Evolutionary conservation across 805 yeast genomes (phyloP).

Genomic region (Peterozyma xylosa): DNA sequence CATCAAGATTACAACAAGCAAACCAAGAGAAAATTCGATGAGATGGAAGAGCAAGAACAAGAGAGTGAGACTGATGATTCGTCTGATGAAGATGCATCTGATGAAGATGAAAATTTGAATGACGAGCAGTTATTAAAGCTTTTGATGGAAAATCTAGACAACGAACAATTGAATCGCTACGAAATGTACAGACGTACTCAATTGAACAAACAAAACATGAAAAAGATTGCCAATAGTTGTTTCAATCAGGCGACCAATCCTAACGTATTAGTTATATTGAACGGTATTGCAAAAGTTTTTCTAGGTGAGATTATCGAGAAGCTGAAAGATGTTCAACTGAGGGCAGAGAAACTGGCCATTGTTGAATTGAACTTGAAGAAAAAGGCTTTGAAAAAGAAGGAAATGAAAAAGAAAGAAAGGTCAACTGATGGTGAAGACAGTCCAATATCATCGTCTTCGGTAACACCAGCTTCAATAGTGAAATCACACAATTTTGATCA

Average conservation of each 20-base stretch:
- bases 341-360: constrained; percentile 36
- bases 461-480: background rate
- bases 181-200: constrained; percentile 82
- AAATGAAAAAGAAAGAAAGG: constrained; percentile 29
- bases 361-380: constrained; percentile 34
- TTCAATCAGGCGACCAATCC: constrained; percentile 75
- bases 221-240: constrained; percentile 70
- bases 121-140: constrained; percentile 55
- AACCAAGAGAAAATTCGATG: background rate
- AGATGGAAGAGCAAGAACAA: constrained; percentile 1
- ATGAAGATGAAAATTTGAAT: constrained; percentile 25
- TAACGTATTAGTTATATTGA: constrained; percentile 71
- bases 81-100: constrained; percentile 9
- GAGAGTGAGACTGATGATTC: constrained; percentile 14
- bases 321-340: constrained; percentile 65
- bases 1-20: constrained; percentile 7
- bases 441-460: constrained; percentile 16
- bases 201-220: constrained; percentile 65
- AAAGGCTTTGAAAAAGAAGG: constrained; percentile 22
- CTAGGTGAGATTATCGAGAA: constrained; percentile 85
- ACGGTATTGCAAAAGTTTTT: constrained; percentile 83
- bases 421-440: constrained; percentile 18
- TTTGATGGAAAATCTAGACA: constrained; percentile 64
- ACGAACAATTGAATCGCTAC: constrained; percentile 80
- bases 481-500: background rate